These are phyloP conservation scores for Chaetomium fimeti DNA, from an alignment of 495 filamentous ascomycete species.

Conservation along the genomic window DNA sequence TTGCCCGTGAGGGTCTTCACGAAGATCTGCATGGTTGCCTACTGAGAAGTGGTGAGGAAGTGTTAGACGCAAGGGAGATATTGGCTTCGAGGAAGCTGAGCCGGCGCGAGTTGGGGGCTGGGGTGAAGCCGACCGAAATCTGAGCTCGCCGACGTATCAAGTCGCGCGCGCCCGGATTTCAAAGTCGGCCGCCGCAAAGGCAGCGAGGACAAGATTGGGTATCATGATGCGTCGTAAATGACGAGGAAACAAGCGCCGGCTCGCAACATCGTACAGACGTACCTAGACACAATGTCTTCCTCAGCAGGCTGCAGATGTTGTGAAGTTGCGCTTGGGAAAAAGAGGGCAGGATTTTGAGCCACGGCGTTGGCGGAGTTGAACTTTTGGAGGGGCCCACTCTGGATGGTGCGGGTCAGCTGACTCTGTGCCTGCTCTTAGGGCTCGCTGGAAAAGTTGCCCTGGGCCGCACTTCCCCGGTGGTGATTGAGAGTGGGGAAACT, in stretches of 20 bases:
- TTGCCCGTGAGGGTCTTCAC: conserved; percentile 99
- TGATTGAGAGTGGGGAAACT: conserved; percentile 10
- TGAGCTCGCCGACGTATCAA: conserved; percentile 15
- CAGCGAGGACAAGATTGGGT: conserved; percentile 31
- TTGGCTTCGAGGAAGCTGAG: conserved; percentile 6
- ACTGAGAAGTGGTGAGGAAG: conserved; percentile 36
- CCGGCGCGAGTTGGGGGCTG: conserved; percentile 10
- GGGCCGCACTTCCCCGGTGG: conserved; percentile 4
- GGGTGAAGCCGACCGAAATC: conserved; percentile 7
- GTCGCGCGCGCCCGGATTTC: background rate
- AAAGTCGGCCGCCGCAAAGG: conserved; percentile 10
- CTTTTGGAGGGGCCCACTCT: conserved; percentile 34
- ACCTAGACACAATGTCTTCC: conserved; percentile 59
- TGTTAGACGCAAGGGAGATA: conserved; percentile 34
- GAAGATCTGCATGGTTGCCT: conserved; percentile 97
- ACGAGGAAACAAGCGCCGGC: conserved; percentile 27
- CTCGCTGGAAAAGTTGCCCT: conserved; percentile 32
- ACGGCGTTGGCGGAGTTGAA: conserved; percentile 27
- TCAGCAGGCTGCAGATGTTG: conserved; percentile 55
- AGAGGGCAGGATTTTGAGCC: conserved; percentile 31
- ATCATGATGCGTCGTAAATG: conserved; percentile 27
- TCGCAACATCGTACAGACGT: conserved; percentile 45
- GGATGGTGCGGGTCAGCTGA: conserved; percentile 35
- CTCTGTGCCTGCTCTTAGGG: conserved; percentile 30
- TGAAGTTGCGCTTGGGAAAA: conserved; percentile 36